A percentile compares a stretch with the other conserved stretches of the same genome.
These are phyloP conservation scores for Chalaropsis ovoidea DNA, from an alignment of 2,329 filamentous ascomycete species.

Conservation along the genomic window DNA sequence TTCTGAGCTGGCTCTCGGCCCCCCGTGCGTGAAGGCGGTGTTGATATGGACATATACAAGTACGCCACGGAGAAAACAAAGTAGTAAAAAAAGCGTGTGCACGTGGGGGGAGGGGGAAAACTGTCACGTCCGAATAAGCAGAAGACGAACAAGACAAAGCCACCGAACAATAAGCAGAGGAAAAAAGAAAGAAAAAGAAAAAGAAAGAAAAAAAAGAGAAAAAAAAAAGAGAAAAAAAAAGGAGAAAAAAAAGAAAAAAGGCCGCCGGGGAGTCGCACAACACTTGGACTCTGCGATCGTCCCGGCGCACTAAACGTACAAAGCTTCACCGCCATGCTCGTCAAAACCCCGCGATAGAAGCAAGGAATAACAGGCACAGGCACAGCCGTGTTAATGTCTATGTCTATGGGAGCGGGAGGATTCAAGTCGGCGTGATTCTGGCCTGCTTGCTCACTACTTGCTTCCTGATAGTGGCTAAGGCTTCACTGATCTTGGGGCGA, in stretches of 20 bases:
- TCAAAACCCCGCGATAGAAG: not conserved
- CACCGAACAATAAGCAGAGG: no score
- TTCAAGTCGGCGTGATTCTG: not conserved
- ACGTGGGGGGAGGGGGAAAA: not conserved
- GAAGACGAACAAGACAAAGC: no score
- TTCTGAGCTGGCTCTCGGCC: no score
- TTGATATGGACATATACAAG: not conserved
- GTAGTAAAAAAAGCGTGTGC: not conserved
- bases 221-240: not conserved
- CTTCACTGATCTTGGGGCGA: no score
- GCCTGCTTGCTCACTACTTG: no score
- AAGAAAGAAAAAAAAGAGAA: not conserved
- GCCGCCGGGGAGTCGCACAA: not conserved
- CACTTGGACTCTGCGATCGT: not conserved
- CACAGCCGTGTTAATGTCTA: no score
- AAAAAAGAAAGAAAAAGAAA: not conserved
- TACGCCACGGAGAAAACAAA: not conserved
- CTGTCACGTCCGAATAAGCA: no score
- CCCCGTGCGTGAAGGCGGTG: constrained; percentile 10
- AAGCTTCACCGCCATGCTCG: constrained; percentile 6
- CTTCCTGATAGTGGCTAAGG: no score
- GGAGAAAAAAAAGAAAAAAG: not conserved
- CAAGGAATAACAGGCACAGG: not conserved
- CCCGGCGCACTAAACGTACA: not conserved
- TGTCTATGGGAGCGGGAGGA: constrained; percentile 8